Evolutionary conservation across 495 filamentous ascomycete genomes (phyloP).

Genomic region (Thermothielavioides terrestris): DNA sequence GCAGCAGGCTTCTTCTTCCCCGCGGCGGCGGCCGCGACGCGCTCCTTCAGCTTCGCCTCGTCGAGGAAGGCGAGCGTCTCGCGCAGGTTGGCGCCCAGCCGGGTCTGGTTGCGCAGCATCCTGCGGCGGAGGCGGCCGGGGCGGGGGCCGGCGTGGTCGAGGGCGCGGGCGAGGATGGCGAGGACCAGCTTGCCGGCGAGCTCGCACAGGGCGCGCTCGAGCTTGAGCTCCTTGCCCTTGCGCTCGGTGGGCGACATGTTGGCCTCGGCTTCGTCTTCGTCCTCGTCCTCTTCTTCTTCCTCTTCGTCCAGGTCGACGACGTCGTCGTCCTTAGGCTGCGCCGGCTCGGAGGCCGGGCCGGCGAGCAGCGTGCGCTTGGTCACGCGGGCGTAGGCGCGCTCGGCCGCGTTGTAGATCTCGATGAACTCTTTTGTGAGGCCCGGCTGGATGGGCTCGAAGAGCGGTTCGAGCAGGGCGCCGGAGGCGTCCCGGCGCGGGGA

Average conservation of each 20-base stretch:
- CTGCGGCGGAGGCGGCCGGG: conserved; percentile 54
- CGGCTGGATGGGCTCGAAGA: conserved; percentile 55
- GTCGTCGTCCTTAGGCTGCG: conserved; percentile 51
- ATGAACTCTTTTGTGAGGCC: conserved; percentile 54
- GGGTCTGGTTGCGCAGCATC: conserved; percentile 56
- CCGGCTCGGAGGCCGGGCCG: conserved; percentile 51
- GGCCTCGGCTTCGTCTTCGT: conserved; percentile 44
- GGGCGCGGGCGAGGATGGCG: conserved; percentile 59
- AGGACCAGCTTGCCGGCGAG: conserved; percentile 75
- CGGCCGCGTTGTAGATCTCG: conserved; percentile 62
- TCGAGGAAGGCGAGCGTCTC: conserved; percentile 70
- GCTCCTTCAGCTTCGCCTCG: conserved; percentile 39
- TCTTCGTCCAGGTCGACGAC: conserved; percentile 44
- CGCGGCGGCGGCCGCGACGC: conserved; percentile 12
- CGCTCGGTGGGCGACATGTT: conserved; percentile 47
- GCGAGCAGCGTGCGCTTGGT: conserved; percentile 57
- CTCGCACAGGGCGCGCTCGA: conserved; percentile 78
- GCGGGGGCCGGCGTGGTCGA: conserved; percentile 53
- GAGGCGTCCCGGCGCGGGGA: conserved; percentile 20
- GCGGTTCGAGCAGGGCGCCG: conserved; percentile 48
- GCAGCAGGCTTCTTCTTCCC: too few relatives aligned
- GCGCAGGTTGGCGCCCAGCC: conserved; percentile 64
- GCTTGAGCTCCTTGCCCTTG: conserved; percentile 52
- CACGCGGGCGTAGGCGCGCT: conserved; percentile 66
- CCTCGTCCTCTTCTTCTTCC: conserved; percentile 46